Evolutionary conservation across 169 alveolate species (phyloP).

Genomic region (Cardiosporidium cionae): DNA sequence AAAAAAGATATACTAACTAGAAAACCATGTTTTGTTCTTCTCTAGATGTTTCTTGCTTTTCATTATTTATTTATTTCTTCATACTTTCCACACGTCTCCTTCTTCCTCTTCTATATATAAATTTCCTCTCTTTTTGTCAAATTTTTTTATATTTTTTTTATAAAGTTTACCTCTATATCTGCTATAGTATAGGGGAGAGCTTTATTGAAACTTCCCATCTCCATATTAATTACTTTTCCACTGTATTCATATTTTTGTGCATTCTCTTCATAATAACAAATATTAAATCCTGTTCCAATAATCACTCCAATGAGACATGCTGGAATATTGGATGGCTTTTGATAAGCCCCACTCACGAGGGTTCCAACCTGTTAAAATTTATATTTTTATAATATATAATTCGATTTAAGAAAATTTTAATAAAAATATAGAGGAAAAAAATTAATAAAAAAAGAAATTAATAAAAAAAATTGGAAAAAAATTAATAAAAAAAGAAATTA

Average conservation of each 20-base stretch:
- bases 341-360: conserved; percentile 69
- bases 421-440: no score
- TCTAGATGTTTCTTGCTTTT: not conserved
- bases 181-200: conserved; percentile 66
- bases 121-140: not conserved
- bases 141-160: no score
- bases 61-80: not conserved
- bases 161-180: conserved; percentile 63
- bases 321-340: conserved; percentile 56
- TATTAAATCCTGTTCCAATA: conserved; percentile 77
- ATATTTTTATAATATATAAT: no score
- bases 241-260: conserved; percentile 60
- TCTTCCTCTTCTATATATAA: not conserved
- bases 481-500: no score
- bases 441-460: no score
- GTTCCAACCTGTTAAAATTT: conserved; percentile 61
- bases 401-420: no score
- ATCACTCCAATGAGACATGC: conserved; percentile 69
- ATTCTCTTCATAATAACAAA: conserved; percentile 71
- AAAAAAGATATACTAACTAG: not conserved
- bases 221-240: conserved; percentile 72
- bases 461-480: no score
- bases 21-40: not conserved
- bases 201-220: conserved; percentile 72
- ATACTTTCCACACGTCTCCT: not conserved